Conservation (phyloP, 2,329 filamentous ascomycete species). For the Alternaria alternata region DNA sequence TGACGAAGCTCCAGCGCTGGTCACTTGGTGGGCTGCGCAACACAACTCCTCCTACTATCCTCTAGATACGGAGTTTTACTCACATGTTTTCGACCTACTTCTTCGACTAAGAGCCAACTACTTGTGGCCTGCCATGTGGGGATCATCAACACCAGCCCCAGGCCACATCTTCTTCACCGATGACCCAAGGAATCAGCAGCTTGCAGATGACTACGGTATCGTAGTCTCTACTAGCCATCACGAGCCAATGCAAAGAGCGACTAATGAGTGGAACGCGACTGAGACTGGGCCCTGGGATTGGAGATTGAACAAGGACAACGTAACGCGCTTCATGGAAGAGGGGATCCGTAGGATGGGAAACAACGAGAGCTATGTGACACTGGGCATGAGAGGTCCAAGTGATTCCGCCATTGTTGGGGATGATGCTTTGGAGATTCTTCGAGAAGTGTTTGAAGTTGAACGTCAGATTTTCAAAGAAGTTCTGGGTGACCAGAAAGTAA, state of each 20-base stretch:
- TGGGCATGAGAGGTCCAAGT: conserved; percentile 71
- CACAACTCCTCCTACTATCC: conserved; percentile 60
- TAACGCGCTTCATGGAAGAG: conserved; percentile 40
- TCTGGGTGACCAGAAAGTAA: conserved; percentile 18
- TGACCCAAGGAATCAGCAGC: conserved; percentile 69
- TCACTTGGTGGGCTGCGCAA: conserved; percentile 60
- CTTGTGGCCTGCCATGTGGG: conserved; percentile 75
- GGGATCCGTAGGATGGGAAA: conserved; percentile 58
- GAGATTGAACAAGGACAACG: conserved; percentile 34
- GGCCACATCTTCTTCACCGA: conserved; percentile 73
- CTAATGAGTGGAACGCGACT: conserved; percentile 44
- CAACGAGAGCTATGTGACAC: conserved; percentile 70
- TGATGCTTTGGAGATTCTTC: conserved; percentile 23
- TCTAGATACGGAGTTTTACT: conserved; percentile 68
- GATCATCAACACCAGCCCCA: background rate
- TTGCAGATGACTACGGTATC: conserved; percentile 74
- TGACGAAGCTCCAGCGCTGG: conserved; percentile 71
- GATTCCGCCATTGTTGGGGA: conserved; percentile 60
- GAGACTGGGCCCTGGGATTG: conserved; percentile 39
- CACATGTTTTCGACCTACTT: conserved; percentile 72
- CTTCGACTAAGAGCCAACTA: conserved; percentile 75
- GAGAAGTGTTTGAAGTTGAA: conserved; percentile 25
- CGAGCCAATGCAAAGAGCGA: conserved; percentile 70
- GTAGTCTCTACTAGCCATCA: conserved; percentile 75
- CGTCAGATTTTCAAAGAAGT: conserved; percentile 21